These are phyloP conservation scores for Cladobotryum mycophilum DNA, from an alignment of 2,329 filamentous ascomycete species.

Conservation along the genomic window DNA sequence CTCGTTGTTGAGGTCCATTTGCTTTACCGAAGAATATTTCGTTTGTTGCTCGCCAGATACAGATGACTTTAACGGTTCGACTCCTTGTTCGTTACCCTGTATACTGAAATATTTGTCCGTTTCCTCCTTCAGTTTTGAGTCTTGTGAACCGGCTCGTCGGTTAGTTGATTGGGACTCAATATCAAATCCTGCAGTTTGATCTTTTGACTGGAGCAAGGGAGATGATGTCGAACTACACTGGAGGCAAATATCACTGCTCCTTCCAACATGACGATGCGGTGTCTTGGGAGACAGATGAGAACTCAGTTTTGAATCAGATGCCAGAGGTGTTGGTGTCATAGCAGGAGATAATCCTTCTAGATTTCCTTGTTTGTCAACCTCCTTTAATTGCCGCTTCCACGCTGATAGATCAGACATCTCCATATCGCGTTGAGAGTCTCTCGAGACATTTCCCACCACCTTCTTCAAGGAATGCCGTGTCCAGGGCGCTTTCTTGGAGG, in stretches of 20 bases:
- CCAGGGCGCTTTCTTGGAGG: not conserved
- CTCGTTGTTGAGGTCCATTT: no score
- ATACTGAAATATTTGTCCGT: no score
- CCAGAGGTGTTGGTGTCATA: not conserved
- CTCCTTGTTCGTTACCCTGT: no score
- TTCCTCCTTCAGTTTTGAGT: no score
- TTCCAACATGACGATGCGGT: not conserved
- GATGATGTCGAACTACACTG: not conserved
- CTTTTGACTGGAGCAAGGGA: no score
- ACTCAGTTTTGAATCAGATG: not conserved
- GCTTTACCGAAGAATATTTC: no score
- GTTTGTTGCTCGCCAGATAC: no score
- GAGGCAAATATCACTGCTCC: not conserved
- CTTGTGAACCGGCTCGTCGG: no score
- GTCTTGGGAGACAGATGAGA: not conserved
- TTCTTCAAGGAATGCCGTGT: not conserved
- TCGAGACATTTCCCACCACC: not conserved
- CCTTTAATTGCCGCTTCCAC: constrained; percentile 8
- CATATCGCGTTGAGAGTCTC: not conserved
- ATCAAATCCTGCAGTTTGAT: not conserved
- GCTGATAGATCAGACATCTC: constrained; percentile 2
- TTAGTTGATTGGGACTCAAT: no score
- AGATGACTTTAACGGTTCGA: no score
- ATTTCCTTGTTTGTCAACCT: not conserved
- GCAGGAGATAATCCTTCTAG: not conserved